Conservation (phyloP, 495 filamentous ascomycete species). For the Mycothermus thermophilus region DNA sequence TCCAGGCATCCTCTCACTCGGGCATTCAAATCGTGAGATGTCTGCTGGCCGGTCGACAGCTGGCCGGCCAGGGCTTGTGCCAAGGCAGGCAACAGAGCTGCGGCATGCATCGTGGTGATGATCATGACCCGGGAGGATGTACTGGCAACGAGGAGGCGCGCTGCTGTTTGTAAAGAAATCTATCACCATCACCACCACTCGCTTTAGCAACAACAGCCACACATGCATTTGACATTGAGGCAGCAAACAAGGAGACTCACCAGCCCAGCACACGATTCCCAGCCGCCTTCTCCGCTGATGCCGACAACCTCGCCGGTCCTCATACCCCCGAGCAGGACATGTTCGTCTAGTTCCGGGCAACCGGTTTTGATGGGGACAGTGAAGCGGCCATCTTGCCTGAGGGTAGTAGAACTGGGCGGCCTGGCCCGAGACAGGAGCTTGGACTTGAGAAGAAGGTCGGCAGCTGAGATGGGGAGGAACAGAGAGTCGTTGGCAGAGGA, state of each 20-base stretch:
- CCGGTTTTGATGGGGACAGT: constrained; percentile 19
- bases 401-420: constrained; percentile 15
- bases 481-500: neutral
- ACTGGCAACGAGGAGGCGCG: constrained; percentile 13
- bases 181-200: constrained; percentile 2
- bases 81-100: constrained; percentile 21
- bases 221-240: neutral
- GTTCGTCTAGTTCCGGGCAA: constrained; percentile 31
- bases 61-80: constrained; percentile 19
- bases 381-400: constrained; percentile 7
- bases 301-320: constrained; percentile 36
- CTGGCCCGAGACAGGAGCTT: constrained; percentile 12
- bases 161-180: constrained; percentile 27
- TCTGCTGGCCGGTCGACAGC: constrained; percentile 7
- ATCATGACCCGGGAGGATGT: constrained; percentile 13
- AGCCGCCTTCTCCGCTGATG: constrained; percentile 33
- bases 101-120: constrained; percentile 22
- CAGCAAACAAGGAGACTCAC: constrained; percentile 16
- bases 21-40: constrained; percentile 3
- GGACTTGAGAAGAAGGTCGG: neutral
- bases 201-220: neutral
- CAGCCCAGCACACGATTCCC: constrained; percentile 22
- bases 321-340: constrained; percentile 31
- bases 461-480: neutral
- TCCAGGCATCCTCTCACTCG: constrained; percentile 29